phyloP scores from a whole-genome alignment of 352 stramenopile species.

The Globisporangium recalcitrans region DNA sequence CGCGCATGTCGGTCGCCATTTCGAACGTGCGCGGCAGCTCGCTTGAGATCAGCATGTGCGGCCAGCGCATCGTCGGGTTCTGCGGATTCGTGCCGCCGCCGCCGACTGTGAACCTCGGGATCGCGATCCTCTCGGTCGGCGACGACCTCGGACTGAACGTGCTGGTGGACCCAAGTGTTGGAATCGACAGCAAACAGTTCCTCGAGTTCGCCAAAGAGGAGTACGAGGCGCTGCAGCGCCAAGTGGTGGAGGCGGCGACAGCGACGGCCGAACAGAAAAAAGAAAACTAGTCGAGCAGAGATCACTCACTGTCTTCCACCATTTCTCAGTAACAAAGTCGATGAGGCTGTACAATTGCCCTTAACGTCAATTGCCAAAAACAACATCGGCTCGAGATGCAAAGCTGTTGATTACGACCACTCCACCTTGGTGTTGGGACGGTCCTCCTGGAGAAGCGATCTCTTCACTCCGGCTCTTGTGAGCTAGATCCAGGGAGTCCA shows the following conservation, averaged over 20 bases:
- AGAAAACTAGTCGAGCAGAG: constrained; percentile 6
- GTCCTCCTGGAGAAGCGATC: not conserved
- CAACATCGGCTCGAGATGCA: not conserved
- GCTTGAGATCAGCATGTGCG: constrained; percentile 50
- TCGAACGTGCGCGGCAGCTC: constrained; percentile 62
- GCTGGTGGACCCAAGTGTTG: constrained; percentile 65
- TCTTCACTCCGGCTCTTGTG: not conserved
- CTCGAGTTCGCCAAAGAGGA: constrained; percentile 60
- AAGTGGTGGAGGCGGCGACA: constrained; percentile 10
- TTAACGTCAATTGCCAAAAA: not conserved
- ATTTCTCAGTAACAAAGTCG: not conserved
- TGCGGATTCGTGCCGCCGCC: constrained; percentile 77
- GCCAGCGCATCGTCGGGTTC: constrained; percentile 47
- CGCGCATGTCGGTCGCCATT: constrained; percentile 55
- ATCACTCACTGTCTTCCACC: not conserved
- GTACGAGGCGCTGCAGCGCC: constrained; percentile 47
- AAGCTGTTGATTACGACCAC: not conserved
- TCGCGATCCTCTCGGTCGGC: constrained; percentile 67
- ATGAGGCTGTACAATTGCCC: not conserved
- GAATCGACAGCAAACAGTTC: constrained; percentile 58
- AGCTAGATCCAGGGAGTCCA: constrained; percentile 85
- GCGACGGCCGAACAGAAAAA: constrained; percentile 13
- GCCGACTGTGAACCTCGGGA: constrained; percentile 70
- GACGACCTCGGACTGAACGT: constrained; percentile 71
- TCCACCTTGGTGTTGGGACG: not conserved